Percentiles rank a stretch among this genome's conserved stretches.
Evolutionary conservation across 1,284 basidiomycete genomes (phyloP).

Genomic region (Boletus hoseneyae): DNA sequence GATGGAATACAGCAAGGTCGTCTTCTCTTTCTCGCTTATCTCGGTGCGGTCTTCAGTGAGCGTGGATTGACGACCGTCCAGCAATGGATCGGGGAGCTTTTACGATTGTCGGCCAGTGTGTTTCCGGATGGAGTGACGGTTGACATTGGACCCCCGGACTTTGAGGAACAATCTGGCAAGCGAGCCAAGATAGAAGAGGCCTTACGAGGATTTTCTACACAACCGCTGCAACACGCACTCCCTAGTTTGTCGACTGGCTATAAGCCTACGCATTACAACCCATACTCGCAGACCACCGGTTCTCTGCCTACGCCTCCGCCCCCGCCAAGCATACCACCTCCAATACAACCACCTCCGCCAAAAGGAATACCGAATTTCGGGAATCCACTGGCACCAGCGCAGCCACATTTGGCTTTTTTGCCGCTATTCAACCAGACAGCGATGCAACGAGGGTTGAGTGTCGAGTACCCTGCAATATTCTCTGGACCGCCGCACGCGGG

Average conservation of each 20-base stretch:
- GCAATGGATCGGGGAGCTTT: conserved; percentile 55
- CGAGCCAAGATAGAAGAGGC: conserved; percentile 31
- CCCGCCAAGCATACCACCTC: conserved; percentile 26
- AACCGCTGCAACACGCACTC: conserved; percentile 31
- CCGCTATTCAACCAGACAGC: conserved; percentile 72
- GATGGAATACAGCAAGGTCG: conserved; percentile 47
- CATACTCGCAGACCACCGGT: conserved; percentile 23
- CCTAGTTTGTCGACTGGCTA: conserved; percentile 23
- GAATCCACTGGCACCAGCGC: conserved; percentile 57
- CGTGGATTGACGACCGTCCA: conserved; percentile 50
- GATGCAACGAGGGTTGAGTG: conserved; percentile 54
- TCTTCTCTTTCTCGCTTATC: conserved; percentile 60
- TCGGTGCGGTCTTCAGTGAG: conserved; percentile 60
- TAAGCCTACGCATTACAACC: conserved; percentile 30
- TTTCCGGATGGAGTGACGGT: conserved; percentile 21
- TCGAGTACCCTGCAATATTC: conserved; percentile 58
- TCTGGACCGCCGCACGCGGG: conserved; percentile 63
- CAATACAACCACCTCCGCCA: conserved; percentile 27
- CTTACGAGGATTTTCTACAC: conserved; percentile 32
- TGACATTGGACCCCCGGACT: conserved; percentile 24
- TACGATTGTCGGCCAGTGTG: conserved; percentile 36
- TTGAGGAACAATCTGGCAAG: conserved; percentile 32
- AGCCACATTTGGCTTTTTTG: conserved; percentile 56
- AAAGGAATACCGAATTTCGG: conserved; percentile 29
- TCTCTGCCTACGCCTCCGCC: conserved; percentile 14